Evolutionary conservation across 345 rosid species (phyloP), one percentile per base, ranked within the genome.

Genomic region (Murraya paniculata): DNA sequence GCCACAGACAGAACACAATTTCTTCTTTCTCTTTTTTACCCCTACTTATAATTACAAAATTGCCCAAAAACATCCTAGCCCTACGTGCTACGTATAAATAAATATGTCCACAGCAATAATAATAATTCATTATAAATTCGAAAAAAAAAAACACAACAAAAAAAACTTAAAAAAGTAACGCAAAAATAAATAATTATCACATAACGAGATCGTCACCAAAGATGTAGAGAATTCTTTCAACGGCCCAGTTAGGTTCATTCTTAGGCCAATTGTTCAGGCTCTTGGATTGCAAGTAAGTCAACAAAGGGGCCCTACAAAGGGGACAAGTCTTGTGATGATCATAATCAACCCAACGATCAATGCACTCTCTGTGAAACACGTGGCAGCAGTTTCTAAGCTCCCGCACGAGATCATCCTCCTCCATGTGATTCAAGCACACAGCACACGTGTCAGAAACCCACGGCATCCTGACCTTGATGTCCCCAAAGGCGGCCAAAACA

Each of bases 221-320:
- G 6, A 96, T 90, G 85, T 96, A 96, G 13, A 96, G 88, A 56
- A 96, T 85, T 39, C 91, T 87, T 71, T 96, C 97, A 0, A 94
- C 97, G 6, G 97, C 98, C 99, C 99, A 96, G 82, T 93, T 94
- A 3, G 97, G 98, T 80, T 96, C 94, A 3, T 83, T 81, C 79
- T 78, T 84, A 21, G 85, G 78, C 88, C 87, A 65, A 9, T 35
- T 8, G 18, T 33, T 33, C 4, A 35, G 82, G 41, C 78, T 86
- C 77, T 65, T 5, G 24, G 76, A 57, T n/a, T 86, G 94, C 0
- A 85, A 85, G 45, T 75, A n/a, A 35, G 84, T 84, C 86, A 94
- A 83, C 27, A 96, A 78, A 58, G 98, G 97, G 68, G 98, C 86
- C 80, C 99, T 85, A 82, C 99, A 96, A 0, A 96, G 91, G 0